Percentiles rank a stretch among this genome's conserved stretches.
Conservation (phyloP, 2,329 filamentous ascomycete genomes). For the Immersiporthe knoxdaviesiana region DNA sequence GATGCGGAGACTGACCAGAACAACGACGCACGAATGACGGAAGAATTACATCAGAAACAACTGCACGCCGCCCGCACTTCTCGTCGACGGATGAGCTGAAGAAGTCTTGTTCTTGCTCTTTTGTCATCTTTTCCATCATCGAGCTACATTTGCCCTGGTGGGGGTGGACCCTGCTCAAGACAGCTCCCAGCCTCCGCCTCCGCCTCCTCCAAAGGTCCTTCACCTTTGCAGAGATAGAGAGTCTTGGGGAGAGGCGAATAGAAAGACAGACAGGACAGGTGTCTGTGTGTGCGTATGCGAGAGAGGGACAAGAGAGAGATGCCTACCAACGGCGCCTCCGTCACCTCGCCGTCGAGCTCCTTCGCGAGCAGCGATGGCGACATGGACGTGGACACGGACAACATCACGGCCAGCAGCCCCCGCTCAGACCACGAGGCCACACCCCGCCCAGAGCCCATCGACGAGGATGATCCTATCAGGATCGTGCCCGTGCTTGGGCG, state of each 20-base stretch:
- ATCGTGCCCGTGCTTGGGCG: conserved; percentile 45
- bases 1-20: background rate
- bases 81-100: background rate
- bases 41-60: background rate
- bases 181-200: background rate
- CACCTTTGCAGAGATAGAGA: background rate
- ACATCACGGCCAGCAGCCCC: conserved; percentile 13
- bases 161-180: background rate
- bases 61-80: background rate
- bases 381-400: conserved; percentile 28
- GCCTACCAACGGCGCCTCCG: background rate
- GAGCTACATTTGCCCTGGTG: background rate
- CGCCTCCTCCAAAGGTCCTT: background rate
- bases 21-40: background rate
- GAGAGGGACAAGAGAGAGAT: background rate
- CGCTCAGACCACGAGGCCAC: conserved; percentile 21
- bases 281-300: background rate
- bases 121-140: background rate
- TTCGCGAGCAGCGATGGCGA: conserved; percentile 26
- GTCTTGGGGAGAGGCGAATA: too few species aligned
- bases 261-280: background rate
- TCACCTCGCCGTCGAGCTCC: conserved; percentile 18
- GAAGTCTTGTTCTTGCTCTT: background rate
- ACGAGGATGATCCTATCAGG: conserved; percentile 26
- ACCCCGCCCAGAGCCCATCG: conserved; percentile 24